Conservation (phyloP, 139 green algal genomes). For the Micromonas pusilla region DNA sequence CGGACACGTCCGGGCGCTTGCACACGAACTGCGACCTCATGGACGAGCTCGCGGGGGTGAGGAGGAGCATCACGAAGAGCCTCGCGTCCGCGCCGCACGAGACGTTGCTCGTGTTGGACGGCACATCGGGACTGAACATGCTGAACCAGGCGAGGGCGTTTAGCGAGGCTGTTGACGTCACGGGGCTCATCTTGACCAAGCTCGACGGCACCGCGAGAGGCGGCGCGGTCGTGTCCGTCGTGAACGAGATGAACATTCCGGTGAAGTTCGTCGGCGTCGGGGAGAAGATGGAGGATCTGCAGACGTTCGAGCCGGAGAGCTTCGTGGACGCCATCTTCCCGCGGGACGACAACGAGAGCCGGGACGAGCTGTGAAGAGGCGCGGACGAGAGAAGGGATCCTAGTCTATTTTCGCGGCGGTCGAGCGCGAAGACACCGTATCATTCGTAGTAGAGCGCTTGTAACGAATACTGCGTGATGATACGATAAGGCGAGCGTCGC, state of each 20-base stretch:
- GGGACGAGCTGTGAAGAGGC: too few species aligned
- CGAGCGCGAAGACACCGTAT: background rate
- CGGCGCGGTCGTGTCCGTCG: slow-evolving; percentile 71
- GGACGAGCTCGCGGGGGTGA: slow-evolving; percentile 70
- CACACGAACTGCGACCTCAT: slow-evolving; percentile 94
- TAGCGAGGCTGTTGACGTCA: slow-evolving; percentile 71
- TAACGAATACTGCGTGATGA: background rate
- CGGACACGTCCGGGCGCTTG: slow-evolving; percentile 46
- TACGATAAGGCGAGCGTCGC: background rate
- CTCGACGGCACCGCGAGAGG: slow-evolving; percentile 88
- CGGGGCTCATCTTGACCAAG: slow-evolving; percentile 94
- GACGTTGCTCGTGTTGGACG: slow-evolving; percentile 90
- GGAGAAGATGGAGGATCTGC: slow-evolving; percentile 85
- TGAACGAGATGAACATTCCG: slow-evolving; percentile 87
- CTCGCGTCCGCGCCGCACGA: slow-evolving; percentile 51
- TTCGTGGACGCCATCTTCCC: slow-evolving; percentile 83
- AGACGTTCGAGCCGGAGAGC: slow-evolving; percentile 76
- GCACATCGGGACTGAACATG: slow-evolving; percentile 98
- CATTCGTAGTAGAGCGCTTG: background rate
- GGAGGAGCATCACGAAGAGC: slow-evolving; percentile 48
- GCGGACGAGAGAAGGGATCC: background rate
- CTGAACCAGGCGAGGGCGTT: slow-evolving; percentile 86
- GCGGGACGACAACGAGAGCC: too few species aligned
- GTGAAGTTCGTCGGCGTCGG: slow-evolving; percentile 97
- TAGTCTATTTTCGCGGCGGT: background rate